Percentiles rank a stretch among this genome's conserved stretches.
phyloP scores from a whole-genome alignment of 2,329 filamentous ascomycete species.

The Penicillium italicum region DNA sequence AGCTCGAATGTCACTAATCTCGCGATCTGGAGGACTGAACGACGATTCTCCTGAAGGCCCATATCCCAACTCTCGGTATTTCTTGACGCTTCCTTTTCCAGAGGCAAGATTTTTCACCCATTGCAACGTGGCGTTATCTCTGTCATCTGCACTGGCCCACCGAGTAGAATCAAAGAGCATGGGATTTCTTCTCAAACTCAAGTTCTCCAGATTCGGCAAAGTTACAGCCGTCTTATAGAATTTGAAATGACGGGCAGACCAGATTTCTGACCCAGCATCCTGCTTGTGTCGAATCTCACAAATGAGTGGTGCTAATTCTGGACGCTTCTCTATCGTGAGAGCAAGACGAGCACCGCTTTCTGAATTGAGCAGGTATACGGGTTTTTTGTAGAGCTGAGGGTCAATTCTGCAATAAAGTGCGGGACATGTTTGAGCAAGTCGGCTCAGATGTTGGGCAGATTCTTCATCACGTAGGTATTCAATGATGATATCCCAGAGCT shows the following conservation, averaged over 20 bases:
- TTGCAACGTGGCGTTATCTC: neutral
- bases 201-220: neutral
- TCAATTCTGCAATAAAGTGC: neutral
- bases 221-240: neutral
- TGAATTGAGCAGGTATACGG: neutral
- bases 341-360: conserved; percentile 6
- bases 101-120: neutral
- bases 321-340: conserved; percentile 1
- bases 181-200: neutral
- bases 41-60: neutral
- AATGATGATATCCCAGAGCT: conserved; percentile 8
- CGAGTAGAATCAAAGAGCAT: neutral
- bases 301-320: conserved; percentile 1
- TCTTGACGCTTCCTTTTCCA: neutral
- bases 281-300: conserved; percentile 3
- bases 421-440: conserved; percentile 1
- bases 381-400: neutral
- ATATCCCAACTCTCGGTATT: neutral
- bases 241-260: neutral
- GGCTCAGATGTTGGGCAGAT: neutral
- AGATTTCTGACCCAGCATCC: neutral
- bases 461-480: conserved; percentile 1
- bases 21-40: neutral
- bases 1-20: neutral
- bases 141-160: neutral